Percentiles rank a stretch among this genome's conserved stretches.
Evolutionary conservation across 2,329 filamentous ascomycete genomes (phyloP).

Genomic region (Xylaria hypoxylon): DNA sequence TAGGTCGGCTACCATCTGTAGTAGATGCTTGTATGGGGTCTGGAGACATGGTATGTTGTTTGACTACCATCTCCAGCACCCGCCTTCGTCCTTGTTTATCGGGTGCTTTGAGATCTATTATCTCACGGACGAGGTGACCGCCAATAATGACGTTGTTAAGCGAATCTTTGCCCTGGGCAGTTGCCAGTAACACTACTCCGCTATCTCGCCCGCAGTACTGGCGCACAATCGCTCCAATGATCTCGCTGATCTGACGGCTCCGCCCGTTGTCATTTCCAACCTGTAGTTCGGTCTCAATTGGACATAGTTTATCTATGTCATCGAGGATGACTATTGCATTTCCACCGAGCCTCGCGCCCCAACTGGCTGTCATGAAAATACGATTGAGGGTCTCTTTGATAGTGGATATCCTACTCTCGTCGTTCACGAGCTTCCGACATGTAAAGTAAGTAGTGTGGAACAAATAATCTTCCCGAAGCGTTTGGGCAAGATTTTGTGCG

Average conservation of each 20-base stretch:
- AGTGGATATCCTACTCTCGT: conserved; percentile 88
- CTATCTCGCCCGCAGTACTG: conserved; percentile 86
- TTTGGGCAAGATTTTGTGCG: conserved; percentile 79
- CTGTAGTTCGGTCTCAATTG: conserved; percentile 92
- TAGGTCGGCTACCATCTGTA: conserved; percentile 64
- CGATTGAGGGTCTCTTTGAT: conserved; percentile 90
- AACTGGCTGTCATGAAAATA: conserved; percentile 88
- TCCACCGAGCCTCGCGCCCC: conserved; percentile 89
- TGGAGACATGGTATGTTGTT: conserved; percentile 59
- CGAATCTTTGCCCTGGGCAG: conserved; percentile 91
- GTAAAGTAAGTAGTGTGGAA: conserved; percentile 89
- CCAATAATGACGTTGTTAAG: conserved; percentile 91
- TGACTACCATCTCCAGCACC: conserved; percentile 84
- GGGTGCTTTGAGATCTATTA: conserved; percentile 87
- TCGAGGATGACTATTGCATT: conserved; percentile 88
- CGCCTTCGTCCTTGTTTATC: conserved; percentile 89
- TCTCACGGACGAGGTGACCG: conserved; percentile 92
- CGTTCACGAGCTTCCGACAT: conserved; percentile 87
- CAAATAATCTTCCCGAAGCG: conserved; percentile 76
- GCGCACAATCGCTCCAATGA: conserved; percentile 82
- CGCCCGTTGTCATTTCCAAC: conserved; percentile 93
- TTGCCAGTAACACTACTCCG: conserved; percentile 87
- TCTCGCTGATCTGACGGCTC: conserved; percentile 91
- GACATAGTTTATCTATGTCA: conserved; percentile 92
- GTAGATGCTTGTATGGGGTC: conserved; percentile 53